Percentiles rank a stretch among this genome's conserved stretches.
Conservation (phyloP, 306 rosid genomes). For the Cucurbita moschata region DNA sequence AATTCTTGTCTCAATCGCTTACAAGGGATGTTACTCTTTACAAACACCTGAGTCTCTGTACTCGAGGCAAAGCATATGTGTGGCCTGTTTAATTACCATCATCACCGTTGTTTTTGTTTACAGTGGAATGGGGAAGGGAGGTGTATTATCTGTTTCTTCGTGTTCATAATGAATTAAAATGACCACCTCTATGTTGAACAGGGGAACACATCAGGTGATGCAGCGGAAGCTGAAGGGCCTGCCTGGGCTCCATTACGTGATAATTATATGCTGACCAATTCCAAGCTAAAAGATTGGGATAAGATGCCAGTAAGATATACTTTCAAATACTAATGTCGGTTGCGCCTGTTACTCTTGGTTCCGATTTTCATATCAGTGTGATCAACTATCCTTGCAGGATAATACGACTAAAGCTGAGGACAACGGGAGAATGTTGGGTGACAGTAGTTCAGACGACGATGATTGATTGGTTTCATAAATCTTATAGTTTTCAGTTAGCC, state of each 20-base stretch:
- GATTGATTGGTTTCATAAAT: constrained; percentile 23
- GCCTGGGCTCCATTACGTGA: constrained; percentile 92
- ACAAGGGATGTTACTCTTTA: not conserved
- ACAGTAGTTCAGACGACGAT: constrained; percentile 59
- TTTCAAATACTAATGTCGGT: not conserved
- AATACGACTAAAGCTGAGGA: constrained; percentile 28
- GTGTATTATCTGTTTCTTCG: not conserved
- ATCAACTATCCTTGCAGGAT: constrained; percentile 26
- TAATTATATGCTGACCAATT: constrained; percentile 72
- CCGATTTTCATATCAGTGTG: not conserved
- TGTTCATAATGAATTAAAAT: not conserved
- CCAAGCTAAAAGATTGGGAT: constrained; percentile 81
- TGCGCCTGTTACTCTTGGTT: not conserved
- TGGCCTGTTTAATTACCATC: not conserved
- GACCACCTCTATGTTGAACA: constrained; percentile 9
- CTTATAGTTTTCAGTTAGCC: not conserved
- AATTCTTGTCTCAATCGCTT: not conserved
- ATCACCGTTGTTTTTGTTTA: not conserved
- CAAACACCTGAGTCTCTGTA: not conserved
- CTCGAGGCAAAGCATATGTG: not conserved
- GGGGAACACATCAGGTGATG: constrained; percentile 29
- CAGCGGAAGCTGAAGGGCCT: constrained; percentile 49
- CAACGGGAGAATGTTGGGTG: constrained; percentile 32
- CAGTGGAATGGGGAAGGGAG: not conserved
- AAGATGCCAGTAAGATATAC: constrained; percentile 49